Conservation (phyloP, 2,329 filamentous ascomycete genomes). For the Trichoderma aggressivum region DNA sequence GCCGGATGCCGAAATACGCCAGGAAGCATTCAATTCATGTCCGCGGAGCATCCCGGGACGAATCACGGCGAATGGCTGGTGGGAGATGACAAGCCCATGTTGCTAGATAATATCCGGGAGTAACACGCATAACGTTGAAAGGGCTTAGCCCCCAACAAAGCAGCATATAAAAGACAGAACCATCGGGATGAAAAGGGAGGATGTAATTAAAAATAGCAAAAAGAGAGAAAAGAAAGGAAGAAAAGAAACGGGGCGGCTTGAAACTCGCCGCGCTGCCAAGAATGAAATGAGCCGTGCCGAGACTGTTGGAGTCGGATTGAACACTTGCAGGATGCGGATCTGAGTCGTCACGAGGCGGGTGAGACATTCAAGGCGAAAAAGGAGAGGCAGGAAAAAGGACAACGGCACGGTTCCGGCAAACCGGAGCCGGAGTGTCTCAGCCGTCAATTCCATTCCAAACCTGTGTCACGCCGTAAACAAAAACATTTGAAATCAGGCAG, state of each 20-base stretch:
- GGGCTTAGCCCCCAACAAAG: neutral
- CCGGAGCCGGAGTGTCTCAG: conserved; percentile 1
- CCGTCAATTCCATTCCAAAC: neutral
- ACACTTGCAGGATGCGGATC: conserved; percentile 5
- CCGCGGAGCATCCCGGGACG: conserved; percentile 2
- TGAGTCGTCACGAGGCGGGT: conserved; percentile 16
- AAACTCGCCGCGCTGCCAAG: neutral
- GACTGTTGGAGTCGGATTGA: neutral
- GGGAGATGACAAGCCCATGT: neutral
- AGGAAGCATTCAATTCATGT: neutral
- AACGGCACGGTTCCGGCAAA: neutral
- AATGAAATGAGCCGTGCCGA: neutral
- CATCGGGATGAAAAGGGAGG: neutral
- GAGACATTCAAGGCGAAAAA: neutral
- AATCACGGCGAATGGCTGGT: neutral
- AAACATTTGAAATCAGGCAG: neutral
- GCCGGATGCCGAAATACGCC: neutral
- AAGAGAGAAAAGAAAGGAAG: neutral
- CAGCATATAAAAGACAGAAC: neutral
- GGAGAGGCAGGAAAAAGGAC: neutral
- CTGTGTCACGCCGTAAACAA: neutral
- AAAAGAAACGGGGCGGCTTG: neutral
- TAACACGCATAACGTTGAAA: neutral
- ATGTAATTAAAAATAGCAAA: neutral
- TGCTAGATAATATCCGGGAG: neutral